phyloP scores from a whole-genome alignment of 208 protist genomes.

The Herpetomonas muscarum region DNA sequence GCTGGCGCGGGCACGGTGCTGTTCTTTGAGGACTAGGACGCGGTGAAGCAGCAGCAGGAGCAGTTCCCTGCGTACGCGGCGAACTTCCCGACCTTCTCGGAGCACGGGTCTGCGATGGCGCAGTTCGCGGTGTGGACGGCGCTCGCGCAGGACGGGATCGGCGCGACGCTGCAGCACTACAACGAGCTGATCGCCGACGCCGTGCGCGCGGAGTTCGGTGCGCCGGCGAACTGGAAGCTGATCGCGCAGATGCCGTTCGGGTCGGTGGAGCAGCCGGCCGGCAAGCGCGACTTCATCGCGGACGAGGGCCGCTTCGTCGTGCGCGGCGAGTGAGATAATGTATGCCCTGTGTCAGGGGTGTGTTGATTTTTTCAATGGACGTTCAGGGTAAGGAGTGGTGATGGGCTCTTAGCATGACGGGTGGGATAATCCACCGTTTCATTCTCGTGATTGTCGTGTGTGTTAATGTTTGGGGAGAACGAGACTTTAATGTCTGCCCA shows the following conservation, averaged over 20 bases:
- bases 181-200: slow-evolving; percentile 25
- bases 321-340: slow-evolving; percentile 6
- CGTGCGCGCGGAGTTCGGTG: slow-evolving; percentile 7
- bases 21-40: slow-evolving; percentile 24
- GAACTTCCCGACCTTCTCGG: slow-evolving; percentile 23
- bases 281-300: slow-evolving; percentile 16
- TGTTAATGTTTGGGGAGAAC: no score
- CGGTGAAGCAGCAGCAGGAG: slow-evolving; percentile 14
- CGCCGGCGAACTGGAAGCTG: slow-evolving; percentile 27
- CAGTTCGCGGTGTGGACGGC: slow-evolving; percentile 48
- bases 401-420: no score
- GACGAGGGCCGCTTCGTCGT: slow-evolving; percentile 33
- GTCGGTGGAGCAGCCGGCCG: slow-evolving; percentile 14
- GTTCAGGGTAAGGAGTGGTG: no score
- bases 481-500: no score
- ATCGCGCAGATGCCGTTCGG: slow-evolving; percentile 43
- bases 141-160: slow-evolving; percentile 18
- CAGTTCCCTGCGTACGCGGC: slow-evolving; percentile 23
- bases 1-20: slow-evolving; percentile 31
- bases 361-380: no score
- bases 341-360: no score
- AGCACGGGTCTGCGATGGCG: slow-evolving; percentile 27
- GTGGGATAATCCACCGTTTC: no score
- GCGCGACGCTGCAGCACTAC: slow-evolving; percentile 43
- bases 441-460: no score